phyloP scores from a whole-genome alignment of 2,329 filamentous ascomycete genomes.

The Aspergillus sp. region DNA sequence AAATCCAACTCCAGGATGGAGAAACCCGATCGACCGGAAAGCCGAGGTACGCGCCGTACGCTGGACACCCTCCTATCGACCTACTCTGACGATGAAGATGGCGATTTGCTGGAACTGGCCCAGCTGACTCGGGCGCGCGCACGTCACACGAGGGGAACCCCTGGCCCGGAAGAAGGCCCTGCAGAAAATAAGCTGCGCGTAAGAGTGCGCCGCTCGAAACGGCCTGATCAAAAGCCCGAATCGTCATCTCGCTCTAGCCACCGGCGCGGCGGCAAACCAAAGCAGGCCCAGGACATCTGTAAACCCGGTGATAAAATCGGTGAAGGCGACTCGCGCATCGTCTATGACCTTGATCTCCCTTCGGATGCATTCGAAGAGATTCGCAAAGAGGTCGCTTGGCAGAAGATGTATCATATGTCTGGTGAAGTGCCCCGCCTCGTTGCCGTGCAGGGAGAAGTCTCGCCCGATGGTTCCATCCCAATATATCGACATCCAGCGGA shows the following conservation, averaged over 20 bases:
- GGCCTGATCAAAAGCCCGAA: constrained; percentile 17
- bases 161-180: not conserved
- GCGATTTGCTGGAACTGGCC: constrained; percentile 18
- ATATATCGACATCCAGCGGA: constrained; percentile 95
- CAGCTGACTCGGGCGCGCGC: constrained; percentile 16
- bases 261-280: constrained; percentile 21
- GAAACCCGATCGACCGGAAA: constrained; percentile 6
- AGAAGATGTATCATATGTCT: constrained; percentile 87
- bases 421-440: constrained; percentile 90
- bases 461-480: constrained; percentile 67
- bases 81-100: constrained; percentile 16
- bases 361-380: constrained; percentile 65
- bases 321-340: constrained; percentile 75
- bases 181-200: constrained; percentile 21
- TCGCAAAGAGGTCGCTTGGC: constrained; percentile 76
- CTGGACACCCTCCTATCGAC: constrained; percentile 13
- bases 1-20: constrained; percentile 8
- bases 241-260: constrained; percentile 8
- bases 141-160: constrained; percentile 10
- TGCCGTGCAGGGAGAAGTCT: constrained; percentile 76
- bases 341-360: constrained; percentile 65
- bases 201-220: constrained; percentile 26
- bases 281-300: constrained; percentile 26
- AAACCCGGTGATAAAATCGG: constrained; percentile 60
- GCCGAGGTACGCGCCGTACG: constrained; percentile 5